Base-by-base conservation (phyloP, 2,329 filamentous ascomycete species). In the Xylariaceae sp. region DNA sequence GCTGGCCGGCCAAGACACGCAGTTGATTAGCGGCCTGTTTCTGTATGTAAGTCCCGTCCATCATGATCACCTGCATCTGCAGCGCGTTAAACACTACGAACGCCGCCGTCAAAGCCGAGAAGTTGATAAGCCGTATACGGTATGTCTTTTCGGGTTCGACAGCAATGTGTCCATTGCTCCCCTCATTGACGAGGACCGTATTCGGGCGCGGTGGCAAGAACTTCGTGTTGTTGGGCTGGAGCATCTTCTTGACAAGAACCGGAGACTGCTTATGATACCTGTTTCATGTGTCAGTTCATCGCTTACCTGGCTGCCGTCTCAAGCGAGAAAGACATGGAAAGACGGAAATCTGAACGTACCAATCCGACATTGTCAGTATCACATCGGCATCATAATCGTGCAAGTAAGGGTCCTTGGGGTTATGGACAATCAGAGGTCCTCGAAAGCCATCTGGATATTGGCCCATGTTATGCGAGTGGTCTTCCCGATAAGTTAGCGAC, bases 401-500 rank as follows among this genome's bases (percentile, higher is more conserved):
- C 8, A 72, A 67, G 66, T 82, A 85, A 1, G 83, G 83, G 34
- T 82, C 76, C 0, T 78, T 69, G 0, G 78, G 78, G 65, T 88
- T 84, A 54, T 85, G 79, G 10, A 88, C 77, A 57, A 88, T 82
- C 48, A 88, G 67, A 0, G 83, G 74, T 1, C 83, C 84, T 15
- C 85, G 82, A 50, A 88, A 76, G n/a, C 86, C 86, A 69, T 88
- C 86, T 0, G 85, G 84, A 65, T 88, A 88, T 67, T 88, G 85
- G 1, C 80, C 84, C 73, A 80, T 79, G 57, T 80, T 77, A 69
- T 88, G 86, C 0, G 83, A 86, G 71, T 89, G 86, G 64, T 87
- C 75, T 78, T 58, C 47, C 15, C 17, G 18, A 23, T 9, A 3
- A 37, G 52, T 69, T 37, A 71, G 64, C 49, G 57, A 58, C 50